Evolutionary conservation across 2,329 filamentous ascomycete species (phyloP), one percentile per base, ranked within the genome.

Genomic region (Sphaerulina populicola): DNA sequence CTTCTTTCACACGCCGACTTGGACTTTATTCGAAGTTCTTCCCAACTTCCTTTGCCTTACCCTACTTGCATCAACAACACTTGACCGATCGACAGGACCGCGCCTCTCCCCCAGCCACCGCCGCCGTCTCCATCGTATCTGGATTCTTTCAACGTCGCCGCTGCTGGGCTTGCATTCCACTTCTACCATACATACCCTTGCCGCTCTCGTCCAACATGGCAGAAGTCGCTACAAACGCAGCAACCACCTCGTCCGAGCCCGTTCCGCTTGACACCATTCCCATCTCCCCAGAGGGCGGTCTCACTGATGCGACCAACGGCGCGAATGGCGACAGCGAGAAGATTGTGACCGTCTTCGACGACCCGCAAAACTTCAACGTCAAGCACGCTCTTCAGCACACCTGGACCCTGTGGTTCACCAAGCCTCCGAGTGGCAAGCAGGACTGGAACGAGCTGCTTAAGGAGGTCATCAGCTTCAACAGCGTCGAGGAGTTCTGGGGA

Each of bases 361-460:
- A 97, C 74, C 86, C 93, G 63, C 86, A 96, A 61, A 96, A 98
- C 78, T 98, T 98, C 81, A 98, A 94, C 65, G 93, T 98, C 72
- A 98, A 97, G 80, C 93, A 98, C 71, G 91, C 90, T 60, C 80
- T 98, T 55, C 90, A 94, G 80, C 86, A 96, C 77, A 86, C 87
- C 69, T 98, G 93, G 93, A 97, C 93, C 53, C 78, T 98, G 51
- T 98, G 94, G 94, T 98, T 97, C 77, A 97, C 91, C 66, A 97
- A 97, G 80, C 91, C 93, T 48, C 86, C 91, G 39, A 94, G 84
- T 69, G 90, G 89, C 75, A 96, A 94, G 63, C 68, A 97, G 72
- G 96, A 96, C 79, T 98, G 94, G 93, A 94, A 94, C 62, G 93
- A 98, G 69, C 77, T 97, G 57, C 76, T 98, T 57, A 98, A 98